Conservation (phyloP, 441 rosid species). For the Aleurites moluccanus region DNA sequence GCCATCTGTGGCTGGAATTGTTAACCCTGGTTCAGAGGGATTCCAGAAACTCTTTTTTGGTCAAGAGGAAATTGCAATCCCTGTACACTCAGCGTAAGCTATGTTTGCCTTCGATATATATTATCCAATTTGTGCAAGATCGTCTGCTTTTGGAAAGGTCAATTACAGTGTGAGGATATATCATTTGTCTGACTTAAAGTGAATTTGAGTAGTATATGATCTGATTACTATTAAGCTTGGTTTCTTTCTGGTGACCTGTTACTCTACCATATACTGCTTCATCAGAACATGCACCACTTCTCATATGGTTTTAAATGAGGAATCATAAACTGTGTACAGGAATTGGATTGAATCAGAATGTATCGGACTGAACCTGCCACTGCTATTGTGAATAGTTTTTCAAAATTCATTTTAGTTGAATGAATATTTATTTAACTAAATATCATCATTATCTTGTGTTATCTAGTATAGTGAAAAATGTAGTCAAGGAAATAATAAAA, state of each 20-base stretch:
- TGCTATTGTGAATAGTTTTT: too few species aligned
- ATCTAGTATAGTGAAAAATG: too few species aligned
- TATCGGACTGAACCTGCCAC: too few species aligned
- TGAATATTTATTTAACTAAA: too few species aligned
- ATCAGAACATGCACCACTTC: not conserved
- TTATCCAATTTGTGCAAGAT: not conserved
- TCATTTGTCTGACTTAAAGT: slow-evolving; percentile 7
- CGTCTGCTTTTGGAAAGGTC: slow-evolving; percentile 3
- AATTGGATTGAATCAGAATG: too few species aligned
- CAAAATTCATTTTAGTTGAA: too few species aligned
- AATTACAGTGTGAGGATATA: not conserved
- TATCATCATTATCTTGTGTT: too few species aligned
- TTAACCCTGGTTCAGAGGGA: slow-evolving; percentile 93
- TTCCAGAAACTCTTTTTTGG: slow-evolving; percentile 96
- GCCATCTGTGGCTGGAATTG: slow-evolving; percentile 95
- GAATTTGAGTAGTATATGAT: not conserved
- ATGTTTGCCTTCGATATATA: not conserved
- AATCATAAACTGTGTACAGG: too few species aligned
- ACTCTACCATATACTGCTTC: not conserved
- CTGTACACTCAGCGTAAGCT: slow-evolving; percentile 80
- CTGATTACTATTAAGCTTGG: not conserved
- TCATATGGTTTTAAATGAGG: not conserved
- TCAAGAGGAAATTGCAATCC: slow-evolving; percentile 96
- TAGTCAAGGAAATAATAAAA: too few species aligned
- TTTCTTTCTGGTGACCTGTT: not conserved